A percentile compares a stretch with the other conserved stretches of the same genome.
These are phyloP conservation scores for Lophiotrema nucula DNA, from an alignment of 495 filamentous ascomycete species.

Conservation along the genomic window DNA sequence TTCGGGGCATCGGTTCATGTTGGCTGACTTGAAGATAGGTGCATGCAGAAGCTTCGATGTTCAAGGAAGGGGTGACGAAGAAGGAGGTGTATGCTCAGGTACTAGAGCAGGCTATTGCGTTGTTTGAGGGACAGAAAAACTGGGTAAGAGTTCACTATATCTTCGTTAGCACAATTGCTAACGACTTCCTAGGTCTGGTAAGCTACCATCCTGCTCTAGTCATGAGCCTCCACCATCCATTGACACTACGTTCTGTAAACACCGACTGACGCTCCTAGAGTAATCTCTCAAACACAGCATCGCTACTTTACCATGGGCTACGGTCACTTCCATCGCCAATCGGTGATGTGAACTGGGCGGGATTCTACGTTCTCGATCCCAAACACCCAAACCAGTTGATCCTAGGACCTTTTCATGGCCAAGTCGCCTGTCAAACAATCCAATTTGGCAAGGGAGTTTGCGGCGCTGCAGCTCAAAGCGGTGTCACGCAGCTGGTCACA, in stretches of 20 bases:
- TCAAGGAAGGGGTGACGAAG: constrained; percentile 64
- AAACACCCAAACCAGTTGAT: constrained; percentile 51
- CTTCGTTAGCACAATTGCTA: background rate
- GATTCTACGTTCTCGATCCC: constrained; percentile 79
- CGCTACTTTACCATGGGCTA: constrained; percentile 84
- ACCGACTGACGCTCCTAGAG: constrained; percentile 43
- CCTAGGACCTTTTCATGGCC: constrained; percentile 84
- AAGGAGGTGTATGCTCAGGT: constrained; percentile 75
- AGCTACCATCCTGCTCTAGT: constrained; percentile 11
- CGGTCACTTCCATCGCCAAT: constrained; percentile 69
- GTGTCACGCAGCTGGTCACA: constrained; percentile 65
- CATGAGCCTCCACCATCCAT: background rate
- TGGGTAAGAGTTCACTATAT: constrained; percentile 61
- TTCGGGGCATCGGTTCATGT: no score
- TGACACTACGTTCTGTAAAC: background rate
- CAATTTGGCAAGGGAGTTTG: constrained; percentile 78
- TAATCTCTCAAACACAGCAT: constrained; percentile 81
- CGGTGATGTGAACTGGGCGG: constrained; percentile 79
- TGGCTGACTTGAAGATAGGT: constrained; percentile 54
- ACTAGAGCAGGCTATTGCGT: constrained; percentile 63
- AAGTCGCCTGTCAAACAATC: constrained; percentile 86
- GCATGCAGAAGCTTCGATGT: constrained; percentile 83
- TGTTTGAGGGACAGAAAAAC: constrained; percentile 78
- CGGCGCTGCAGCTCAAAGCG: constrained; percentile 66
- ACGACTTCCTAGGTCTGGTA: constrained; percentile 56